Conservation (phyloP, 441 rosid genomes). For the Gossypium davidsonii region DNA sequence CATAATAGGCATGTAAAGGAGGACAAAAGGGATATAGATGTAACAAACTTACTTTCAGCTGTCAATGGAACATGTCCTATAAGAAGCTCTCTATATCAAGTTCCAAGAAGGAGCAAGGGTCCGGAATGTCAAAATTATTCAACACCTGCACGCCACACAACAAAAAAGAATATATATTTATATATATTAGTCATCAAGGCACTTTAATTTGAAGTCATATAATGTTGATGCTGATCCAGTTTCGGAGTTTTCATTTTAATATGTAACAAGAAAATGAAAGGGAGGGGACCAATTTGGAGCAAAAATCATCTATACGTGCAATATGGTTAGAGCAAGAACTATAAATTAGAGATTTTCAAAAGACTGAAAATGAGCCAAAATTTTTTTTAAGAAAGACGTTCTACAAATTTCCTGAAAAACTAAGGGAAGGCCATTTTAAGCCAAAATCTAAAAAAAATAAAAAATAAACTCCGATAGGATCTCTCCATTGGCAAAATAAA, state of each 20-base stretch:
- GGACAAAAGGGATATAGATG: not conserved
- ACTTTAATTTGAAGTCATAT: not conserved
- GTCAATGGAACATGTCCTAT: slow-evolving; percentile 10
- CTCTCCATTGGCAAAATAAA: not conserved
- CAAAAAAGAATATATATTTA: not conserved
- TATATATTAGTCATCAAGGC: not conserved
- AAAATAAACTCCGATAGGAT: no score
- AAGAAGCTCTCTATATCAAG: slow-evolving; percentile 55
- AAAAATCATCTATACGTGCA: not conserved
- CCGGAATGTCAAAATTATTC: slow-evolving; percentile 68
- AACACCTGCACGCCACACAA: slow-evolving; percentile 45
- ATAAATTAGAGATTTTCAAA: not conserved
- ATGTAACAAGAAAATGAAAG: not conserved
- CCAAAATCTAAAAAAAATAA: not conserved
- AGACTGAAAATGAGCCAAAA: not conserved
- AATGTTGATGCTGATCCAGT: not conserved
- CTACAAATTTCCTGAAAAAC: not conserved
- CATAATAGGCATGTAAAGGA: not conserved
- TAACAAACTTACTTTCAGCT: slow-evolving; percentile 1
- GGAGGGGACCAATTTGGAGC: not conserved
- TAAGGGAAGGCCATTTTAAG: not conserved
- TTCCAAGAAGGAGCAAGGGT: slow-evolving; percentile 86
- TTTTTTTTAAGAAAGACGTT: not conserved
- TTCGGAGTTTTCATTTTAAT: not conserved
- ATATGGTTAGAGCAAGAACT: not conserved